These are phyloP conservation scores for Mycena vitilis DNA, from an alignment of 768 basidiomycete species.

Conservation along the genomic window DNA sequence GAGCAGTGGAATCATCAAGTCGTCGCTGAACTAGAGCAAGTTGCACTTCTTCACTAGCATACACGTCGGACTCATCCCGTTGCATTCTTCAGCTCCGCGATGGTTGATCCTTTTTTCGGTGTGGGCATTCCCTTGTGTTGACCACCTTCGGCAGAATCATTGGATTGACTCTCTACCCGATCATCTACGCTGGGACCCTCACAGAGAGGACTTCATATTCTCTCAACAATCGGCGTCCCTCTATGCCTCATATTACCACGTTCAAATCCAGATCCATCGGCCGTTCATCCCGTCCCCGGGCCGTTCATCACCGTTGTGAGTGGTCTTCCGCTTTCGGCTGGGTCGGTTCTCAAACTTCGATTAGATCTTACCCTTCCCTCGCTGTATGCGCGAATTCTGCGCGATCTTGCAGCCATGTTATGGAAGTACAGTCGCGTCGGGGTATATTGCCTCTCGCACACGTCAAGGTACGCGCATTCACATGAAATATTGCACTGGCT, in stretches of 20 bases:
- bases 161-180: constrained; percentile 33
- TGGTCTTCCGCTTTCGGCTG: not conserved
- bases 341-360: not conserved
- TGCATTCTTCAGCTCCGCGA: constrained; percentile 25
- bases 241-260: constrained; percentile 53
- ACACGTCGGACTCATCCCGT: not conserved
- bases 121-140: not conserved
- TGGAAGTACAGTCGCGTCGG: constrained; percentile 48
- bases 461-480: constrained; percentile 22
- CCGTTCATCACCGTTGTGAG: constrained; percentile 34
- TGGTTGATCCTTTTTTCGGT: constrained; percentile 14
- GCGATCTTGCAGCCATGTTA: constrained; percentile 50
- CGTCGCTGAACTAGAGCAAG: constrained; percentile 35
- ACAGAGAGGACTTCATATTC: constrained; percentile 44
- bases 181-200: constrained; percentile 51
- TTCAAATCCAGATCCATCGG: constrained; percentile 53
- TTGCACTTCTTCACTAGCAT: not conserved
- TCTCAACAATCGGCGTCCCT: constrained; percentile 53
- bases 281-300: constrained; percentile 54
- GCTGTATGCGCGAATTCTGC: constrained; percentile 57
- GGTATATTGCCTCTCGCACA: constrained; percentile 34
- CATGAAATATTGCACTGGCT: not conserved
- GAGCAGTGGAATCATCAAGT: constrained; percentile 36
- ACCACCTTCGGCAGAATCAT: constrained; percentile 23
- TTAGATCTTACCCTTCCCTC: constrained; percentile 48